Conservation (phyloP, 2,329 filamentous ascomycete genomes). For the Scolecobasidium constrictum region DNA sequence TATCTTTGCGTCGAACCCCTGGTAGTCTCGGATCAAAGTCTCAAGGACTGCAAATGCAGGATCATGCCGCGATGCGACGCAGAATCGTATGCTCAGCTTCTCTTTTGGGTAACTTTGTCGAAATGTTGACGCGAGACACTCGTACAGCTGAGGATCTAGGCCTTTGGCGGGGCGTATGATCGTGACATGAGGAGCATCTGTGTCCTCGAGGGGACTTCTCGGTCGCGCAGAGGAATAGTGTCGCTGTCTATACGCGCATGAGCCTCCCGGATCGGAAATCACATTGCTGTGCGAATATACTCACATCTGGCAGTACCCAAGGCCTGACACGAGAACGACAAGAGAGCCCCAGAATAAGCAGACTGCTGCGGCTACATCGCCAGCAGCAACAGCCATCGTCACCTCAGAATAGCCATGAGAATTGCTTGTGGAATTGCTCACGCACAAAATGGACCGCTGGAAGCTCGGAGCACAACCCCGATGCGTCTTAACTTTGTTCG, state of each 20-base stretch:
- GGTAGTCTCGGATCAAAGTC: slow-evolving; percentile 62
- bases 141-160: slow-evolving; percentile 78
- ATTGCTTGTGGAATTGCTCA: too few relatives aligned
- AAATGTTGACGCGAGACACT: slow-evolving; percentile 82
- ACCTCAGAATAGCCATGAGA: background rate
- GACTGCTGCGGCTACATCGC: slow-evolving; percentile 4
- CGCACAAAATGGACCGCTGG: too few relatives aligned
- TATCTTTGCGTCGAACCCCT: slow-evolving; percentile 57
- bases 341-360: slow-evolving; percentile 7
- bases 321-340: slow-evolving; percentile 7
- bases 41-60: slow-evolving; percentile 66
- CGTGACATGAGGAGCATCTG: slow-evolving; percentile 67
- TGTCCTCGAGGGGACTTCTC: background rate
- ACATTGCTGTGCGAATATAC: background rate
- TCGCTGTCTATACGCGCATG: slow-evolving; percentile 1
- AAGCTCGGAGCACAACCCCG: background rate
- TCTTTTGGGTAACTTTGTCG: slow-evolving; percentile 67
- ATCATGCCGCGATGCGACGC: slow-evolving; percentile 64
- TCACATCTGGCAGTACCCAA: slow-evolving; percentile 9
- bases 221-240: slow-evolving; percentile 5
- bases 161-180: slow-evolving; percentile 91
- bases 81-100: slow-evolving; percentile 72
- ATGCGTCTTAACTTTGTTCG: background rate
- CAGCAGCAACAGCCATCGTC: slow-evolving; percentile 6
- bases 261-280: too few relatives aligned